Percentiles rank a stretch among this genome's conserved stretches.
Evolutionary conservation across 495 filamentous ascomycete species (phyloP).

Genomic region (Aspergillus hancockii): DNA sequence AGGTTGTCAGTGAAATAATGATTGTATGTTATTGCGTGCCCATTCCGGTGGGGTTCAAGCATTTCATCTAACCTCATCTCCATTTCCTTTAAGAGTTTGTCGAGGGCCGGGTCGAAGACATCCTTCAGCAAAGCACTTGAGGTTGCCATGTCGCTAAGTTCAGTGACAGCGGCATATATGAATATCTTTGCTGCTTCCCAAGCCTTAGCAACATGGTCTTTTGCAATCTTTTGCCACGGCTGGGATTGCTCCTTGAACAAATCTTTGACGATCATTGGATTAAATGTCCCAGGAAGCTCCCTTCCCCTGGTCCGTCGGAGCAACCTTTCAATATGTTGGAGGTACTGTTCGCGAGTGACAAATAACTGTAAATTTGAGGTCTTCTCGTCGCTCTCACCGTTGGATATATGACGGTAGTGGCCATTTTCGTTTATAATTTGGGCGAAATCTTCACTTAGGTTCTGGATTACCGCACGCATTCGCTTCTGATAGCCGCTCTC

Average conservation of each 20-base stretch:
- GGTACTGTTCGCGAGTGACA: slow-evolving; percentile 38
- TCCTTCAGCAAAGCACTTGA: slow-evolving; percentile 37
- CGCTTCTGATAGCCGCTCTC: slow-evolving; percentile 48
- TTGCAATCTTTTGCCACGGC: slow-evolving; percentile 45
- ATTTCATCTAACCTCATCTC: slow-evolving; percentile 25
- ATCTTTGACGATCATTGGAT: slow-evolving; percentile 50
- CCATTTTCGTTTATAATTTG: slow-evolving; percentile 45
- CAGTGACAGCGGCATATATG: slow-evolving; percentile 28
- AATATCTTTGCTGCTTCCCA: slow-evolving; percentile 40
- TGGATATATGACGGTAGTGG: slow-evolving; percentile 33
- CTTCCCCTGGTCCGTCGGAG: slow-evolving; percentile 42
- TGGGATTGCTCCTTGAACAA: slow-evolving; percentile 51
- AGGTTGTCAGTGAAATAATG: slow-evolving; percentile 53
- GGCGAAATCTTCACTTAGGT: slow-evolving; percentile 55
- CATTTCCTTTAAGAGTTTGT: slow-evolving; percentile 24
- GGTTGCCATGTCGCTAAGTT: slow-evolving; percentile 41
- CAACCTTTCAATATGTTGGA: slow-evolving; percentile 38
- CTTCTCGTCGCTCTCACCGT: slow-evolving; percentile 3
- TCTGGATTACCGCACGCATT: slow-evolving; percentile 61
- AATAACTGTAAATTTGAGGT: slow-evolving; percentile 16
- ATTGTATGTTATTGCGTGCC: slow-evolving; percentile 56
- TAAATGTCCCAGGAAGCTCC: slow-evolving; percentile 54
- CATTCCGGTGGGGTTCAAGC: slow-evolving; percentile 22
- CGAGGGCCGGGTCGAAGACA: slow-evolving; percentile 39
- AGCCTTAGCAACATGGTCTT: slow-evolving; percentile 31